These are phyloP conservation scores for Coemansia sp. DNA, from an alignment of 192 early-diverging fungal genomes.

Conservation along the genomic window DNA sequence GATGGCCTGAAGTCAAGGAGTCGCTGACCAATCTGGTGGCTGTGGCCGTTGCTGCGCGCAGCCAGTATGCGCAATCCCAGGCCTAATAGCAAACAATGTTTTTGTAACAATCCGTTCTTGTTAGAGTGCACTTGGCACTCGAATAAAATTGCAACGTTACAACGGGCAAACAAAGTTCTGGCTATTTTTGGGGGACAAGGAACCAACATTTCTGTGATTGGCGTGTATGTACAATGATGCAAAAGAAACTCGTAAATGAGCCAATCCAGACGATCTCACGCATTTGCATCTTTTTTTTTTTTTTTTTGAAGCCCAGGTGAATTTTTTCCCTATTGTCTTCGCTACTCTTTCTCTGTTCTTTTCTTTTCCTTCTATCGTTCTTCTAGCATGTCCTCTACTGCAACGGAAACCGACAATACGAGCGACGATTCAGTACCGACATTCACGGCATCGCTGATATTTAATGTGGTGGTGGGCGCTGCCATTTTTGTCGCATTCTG, in stretches of 20 bases:
- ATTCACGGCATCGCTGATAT: slow-evolving; percentile 68
- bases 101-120: too few species aligned
- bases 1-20: slow-evolving; percentile 89
- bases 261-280: slow-evolving; percentile 10
- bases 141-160: too few species aligned
- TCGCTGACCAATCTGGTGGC: slow-evolving; percentile 83
- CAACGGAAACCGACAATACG: background rate
- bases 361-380: background rate
- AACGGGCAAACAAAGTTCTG: too few species aligned
- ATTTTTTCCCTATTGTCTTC: background rate
- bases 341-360: background rate
- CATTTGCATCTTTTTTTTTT: slow-evolving; percentile 5
- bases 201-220: too few species aligned
- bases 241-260: too few species aligned
- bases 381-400: slow-evolving; percentile 1
- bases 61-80: slow-evolving; percentile 12
- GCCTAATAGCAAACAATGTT: too few species aligned
- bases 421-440: slow-evolving; percentile 57
- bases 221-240: too few species aligned
- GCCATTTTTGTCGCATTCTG: slow-evolving; percentile 63
- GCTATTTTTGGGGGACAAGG: too few species aligned
- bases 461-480: slow-evolving; percentile 63
- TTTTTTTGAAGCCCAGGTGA: slow-evolving; percentile 1
- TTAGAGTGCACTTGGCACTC: too few species aligned
- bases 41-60: slow-evolving; percentile 69